These are phyloP conservation scores for Pseudogymnoascus pannorum DNA, from an alignment of 2,329 filamentous ascomycete genomes.

Conservation along the genomic window DNA sequence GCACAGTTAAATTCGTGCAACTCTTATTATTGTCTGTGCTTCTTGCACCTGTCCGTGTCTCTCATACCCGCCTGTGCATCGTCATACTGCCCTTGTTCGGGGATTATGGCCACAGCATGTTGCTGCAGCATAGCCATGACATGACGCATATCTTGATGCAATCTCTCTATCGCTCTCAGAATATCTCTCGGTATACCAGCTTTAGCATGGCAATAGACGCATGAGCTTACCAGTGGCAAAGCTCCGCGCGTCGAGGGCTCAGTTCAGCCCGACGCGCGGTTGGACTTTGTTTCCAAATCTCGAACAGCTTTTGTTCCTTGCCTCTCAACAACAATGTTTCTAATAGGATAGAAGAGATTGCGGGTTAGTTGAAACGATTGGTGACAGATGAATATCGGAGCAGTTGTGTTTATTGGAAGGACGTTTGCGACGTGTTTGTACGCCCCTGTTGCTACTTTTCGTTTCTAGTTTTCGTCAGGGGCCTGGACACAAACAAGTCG, in stretches of 20 bases:
- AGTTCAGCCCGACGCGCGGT: neutral
- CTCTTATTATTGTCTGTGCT: neutral
- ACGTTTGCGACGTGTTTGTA: constrained; percentile 8
- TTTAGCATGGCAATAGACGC: neutral
- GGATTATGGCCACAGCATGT: neutral
- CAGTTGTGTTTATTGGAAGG: neutral
- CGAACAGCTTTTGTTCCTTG: neutral
- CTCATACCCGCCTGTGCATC: constrained; percentile 1
- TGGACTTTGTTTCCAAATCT: neutral
- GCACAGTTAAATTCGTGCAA: constrained; percentile 2
- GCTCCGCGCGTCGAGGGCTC: neutral
- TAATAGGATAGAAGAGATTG: neutral
- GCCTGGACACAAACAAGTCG: neutral
- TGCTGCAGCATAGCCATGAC: neutral
- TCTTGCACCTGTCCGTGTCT: neutral
- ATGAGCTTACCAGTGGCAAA: neutral
- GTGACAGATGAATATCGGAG: neutral
- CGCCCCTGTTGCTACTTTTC: constrained; percentile 3
- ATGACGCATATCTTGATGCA: neutral
- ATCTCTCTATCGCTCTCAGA: neutral
- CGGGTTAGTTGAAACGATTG: neutral
- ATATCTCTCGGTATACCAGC: neutral
- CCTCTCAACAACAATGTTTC: neutral
- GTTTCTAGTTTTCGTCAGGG: constrained; percentile 7
- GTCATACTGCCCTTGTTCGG: constrained; percentile 5